These are phyloP conservation scores for Skeletonema tropicum DNA, from an alignment of 108 stramenopile genomes.

Conservation along the genomic window DNA sequence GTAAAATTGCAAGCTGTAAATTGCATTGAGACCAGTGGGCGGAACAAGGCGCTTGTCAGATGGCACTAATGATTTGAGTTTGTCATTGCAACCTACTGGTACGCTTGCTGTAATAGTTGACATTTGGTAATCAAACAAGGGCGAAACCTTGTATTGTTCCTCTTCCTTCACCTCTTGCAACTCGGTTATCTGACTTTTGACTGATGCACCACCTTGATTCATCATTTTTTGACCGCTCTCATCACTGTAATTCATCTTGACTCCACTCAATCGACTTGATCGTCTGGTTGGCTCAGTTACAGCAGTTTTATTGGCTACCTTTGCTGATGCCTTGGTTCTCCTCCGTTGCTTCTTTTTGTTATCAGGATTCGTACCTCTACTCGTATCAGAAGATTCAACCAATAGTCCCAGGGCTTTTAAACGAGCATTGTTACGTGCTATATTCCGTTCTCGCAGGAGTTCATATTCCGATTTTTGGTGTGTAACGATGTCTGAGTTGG, in stretches of 20 bases:
- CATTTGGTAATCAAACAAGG: conserved; percentile 47
- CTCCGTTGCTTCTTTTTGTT: background rate
- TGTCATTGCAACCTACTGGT: background rate
- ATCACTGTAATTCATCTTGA: background rate
- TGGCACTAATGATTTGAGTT: conserved; percentile 30
- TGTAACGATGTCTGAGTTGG: background rate
- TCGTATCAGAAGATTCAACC: background rate
- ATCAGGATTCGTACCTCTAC: too few relatives aligned
- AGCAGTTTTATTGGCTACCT: background rate
- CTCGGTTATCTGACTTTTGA: background rate
- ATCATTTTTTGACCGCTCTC: background rate
- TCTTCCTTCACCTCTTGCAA: background rate
- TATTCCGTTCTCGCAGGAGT: conserved; percentile 47
- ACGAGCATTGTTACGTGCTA: conserved; percentile 41
- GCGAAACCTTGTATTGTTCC: conserved; percentile 46
- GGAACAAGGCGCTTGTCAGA: conserved; percentile 51
- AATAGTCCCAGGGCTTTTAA: conserved; percentile 32
- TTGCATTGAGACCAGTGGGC: conserved; percentile 62
- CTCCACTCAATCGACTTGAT: conserved; percentile 16
- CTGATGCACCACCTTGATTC: background rate
- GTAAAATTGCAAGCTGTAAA: conserved; percentile 63
- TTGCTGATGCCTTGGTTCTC: conserved; percentile 19
- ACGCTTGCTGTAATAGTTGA: background rate
- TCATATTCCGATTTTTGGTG: conserved; percentile 45
- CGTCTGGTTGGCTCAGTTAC: conserved; percentile 19